A percentile compares a stretch with the other conserved stretches of the same genome.
Evolutionary conservation across 805 yeast species (phyloP).

Genomic region (Pichia manshurica): DNA sequence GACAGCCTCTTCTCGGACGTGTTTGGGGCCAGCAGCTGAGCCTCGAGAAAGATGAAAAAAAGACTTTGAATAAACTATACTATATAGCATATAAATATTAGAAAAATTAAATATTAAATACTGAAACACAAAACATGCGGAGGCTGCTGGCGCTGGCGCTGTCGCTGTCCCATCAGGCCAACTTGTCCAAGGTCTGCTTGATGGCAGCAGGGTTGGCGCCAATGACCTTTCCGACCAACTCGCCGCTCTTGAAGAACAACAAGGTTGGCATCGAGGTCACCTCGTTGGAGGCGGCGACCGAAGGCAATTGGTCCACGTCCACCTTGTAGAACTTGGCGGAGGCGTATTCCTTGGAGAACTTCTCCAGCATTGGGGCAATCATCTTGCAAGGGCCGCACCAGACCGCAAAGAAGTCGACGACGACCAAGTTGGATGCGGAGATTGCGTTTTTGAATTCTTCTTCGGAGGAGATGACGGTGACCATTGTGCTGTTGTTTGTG

Average conservation of each 20-base stretch:
- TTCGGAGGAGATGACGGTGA: slow-evolving; percentile 38
- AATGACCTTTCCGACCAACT: slow-evolving; percentile 69
- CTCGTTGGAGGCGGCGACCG: slow-evolving; percentile 63
- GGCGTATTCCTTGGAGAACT: slow-evolving; percentile 62
- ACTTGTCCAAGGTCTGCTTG: slow-evolving; percentile 47
- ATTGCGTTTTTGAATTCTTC: slow-evolving; percentile 66
- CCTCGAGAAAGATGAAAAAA: too few relatives aligned
- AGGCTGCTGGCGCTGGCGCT: too few relatives aligned
- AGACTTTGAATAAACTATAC: too few relatives aligned
- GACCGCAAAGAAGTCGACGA: slow-evolving; percentile 92
- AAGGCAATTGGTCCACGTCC: slow-evolving; percentile 81
- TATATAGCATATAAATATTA: too few relatives aligned
- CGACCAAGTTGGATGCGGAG: slow-evolving; percentile 59
- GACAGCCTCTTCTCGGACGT: slow-evolving; percentile 64
- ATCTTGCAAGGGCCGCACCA: slow-evolving; percentile 99
- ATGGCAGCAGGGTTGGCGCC: slow-evolving; percentile 89
- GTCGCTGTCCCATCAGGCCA: too few relatives aligned
- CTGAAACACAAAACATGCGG: too few relatives aligned
- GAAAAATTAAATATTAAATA: too few relatives aligned
- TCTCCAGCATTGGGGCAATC: slow-evolving; percentile 90
- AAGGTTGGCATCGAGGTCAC: slow-evolving; percentile 55
- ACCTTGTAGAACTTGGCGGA: slow-evolving; percentile 77
- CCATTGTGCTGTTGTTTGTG: slow-evolving; percentile 36
- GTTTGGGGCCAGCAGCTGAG: slow-evolving; percentile 20
- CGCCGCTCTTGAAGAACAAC: slow-evolving; percentile 76